Evolutionary conservation across 1,139 yeast genomes (phyloP), one percentile per base, ranked within the genome.

Genomic region (Lodderomyces margitis): DNA sequence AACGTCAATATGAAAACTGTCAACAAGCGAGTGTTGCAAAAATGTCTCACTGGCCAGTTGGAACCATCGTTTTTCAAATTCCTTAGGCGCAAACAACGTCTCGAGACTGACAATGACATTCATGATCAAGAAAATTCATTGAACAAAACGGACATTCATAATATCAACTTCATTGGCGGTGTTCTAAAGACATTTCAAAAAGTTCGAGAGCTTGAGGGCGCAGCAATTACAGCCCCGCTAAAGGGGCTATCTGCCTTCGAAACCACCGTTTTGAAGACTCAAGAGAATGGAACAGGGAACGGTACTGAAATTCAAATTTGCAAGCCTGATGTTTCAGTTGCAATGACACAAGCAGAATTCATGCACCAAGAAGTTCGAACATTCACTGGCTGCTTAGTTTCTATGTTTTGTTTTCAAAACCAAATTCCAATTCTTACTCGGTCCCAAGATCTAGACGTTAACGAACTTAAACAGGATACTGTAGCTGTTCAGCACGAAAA

Each of bases 401-500:
- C 67, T 0, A 46, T 46, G 9, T 70, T 53, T 41, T 61, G 68
- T 39, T 33, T 43, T 7, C 44, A 48, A 3, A 42, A 59, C 34
- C 45, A 49, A 2, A 62, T 72, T 4, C 72, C 75, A 1, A 53
- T 68, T 1, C 46, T 58, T n/a, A 44, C 51, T 17, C 53, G 52
- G 9, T 35, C 47, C 7, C 68, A 64, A 42, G 53, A 48, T 11
- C 36, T 59, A 8, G 48, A 45, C 16, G 24, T 36, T 6, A 38
- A 37, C 1, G 14, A 21, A 33, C 39, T 38, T 42, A 41, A 39
- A 12, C 48, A 43, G 15, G 47, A 53, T 28, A 58, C 55, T 23
- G 71, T 63, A 1, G 44, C 61, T n/a, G 58, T 72, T 6, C 49
- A 59, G 2, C 76, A 72, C 49, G 56, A 70, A 37, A 71, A 71